Evolutionary conservation across 129 eudicot species (phyloP).

Genomic region (Rutidosis leptorrhynchoides): DNA sequence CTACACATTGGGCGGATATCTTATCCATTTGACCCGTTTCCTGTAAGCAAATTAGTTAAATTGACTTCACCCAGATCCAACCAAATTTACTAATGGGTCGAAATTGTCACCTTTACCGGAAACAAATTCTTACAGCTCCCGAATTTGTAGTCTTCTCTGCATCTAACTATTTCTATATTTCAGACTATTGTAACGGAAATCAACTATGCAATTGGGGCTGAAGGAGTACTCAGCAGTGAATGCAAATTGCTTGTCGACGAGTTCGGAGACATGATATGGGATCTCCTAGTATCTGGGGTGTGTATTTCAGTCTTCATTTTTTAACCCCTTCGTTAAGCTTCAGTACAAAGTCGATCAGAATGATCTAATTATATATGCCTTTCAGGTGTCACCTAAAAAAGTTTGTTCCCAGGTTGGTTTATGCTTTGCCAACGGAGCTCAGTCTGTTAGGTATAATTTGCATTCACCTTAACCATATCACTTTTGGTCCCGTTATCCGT

Average conservation of each 20-base stretch:
- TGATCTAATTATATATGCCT: constrained; percentile 7
- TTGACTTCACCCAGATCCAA: background rate
- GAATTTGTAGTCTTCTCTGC: background rate
- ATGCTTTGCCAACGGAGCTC: constrained; percentile 51
- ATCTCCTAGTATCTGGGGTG: constrained; percentile 79
- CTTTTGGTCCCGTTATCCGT: background rate
- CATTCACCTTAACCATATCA: background rate
- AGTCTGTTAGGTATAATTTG: constrained; percentile 46
- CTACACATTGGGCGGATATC: background rate
- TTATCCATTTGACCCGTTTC: background rate
- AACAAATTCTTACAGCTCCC: background rate
- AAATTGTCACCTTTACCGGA: background rate
- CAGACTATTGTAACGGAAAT: constrained; percentile 74
- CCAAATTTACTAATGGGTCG: background rate
- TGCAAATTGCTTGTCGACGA: constrained; percentile 67
- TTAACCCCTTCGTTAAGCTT: background rate
- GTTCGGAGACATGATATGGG: constrained; percentile 86
- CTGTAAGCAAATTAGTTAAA: background rate
- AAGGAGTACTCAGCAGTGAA: constrained; percentile 76
- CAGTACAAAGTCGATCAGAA: background rate
- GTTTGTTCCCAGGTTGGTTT: constrained; percentile 74
- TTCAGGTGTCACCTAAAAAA: constrained; percentile 60
- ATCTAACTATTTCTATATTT: constrained; percentile 21
- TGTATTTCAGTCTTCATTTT: constrained; percentile 18
- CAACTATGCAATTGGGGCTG: constrained; percentile 93